These are phyloP conservation scores for Paramyrothecium roridum DNA, from an alignment of 2,329 filamentous ascomycete species.

Conservation along the genomic window DNA sequence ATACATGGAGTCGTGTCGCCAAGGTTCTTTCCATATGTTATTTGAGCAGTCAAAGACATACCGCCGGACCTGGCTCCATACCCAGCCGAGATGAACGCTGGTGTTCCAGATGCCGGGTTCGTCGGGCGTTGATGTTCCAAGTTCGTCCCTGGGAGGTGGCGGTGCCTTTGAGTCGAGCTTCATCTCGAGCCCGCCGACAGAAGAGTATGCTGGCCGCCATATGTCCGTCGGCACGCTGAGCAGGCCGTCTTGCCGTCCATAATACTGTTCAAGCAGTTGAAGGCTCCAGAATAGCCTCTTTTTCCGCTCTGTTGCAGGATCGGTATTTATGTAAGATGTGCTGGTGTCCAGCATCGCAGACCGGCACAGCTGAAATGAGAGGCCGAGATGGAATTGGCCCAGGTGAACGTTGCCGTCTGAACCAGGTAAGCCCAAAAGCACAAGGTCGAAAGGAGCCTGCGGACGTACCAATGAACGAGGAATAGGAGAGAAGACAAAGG, in stretches of 20 bases:
- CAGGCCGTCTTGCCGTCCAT: constrained; percentile 43
- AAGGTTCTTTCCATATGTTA: constrained; percentile 45
- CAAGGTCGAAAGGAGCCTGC: background rate
- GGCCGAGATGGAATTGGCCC: constrained; percentile 47
- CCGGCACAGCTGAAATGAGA: constrained; percentile 47
- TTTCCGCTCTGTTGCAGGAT: constrained; percentile 37
- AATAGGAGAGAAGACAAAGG: constrained; percentile 46
- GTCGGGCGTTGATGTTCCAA: constrained; percentile 34
- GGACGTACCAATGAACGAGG: constrained; percentile 42
- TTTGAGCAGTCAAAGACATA: constrained; percentile 46
- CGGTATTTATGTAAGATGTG: constrained; percentile 31
- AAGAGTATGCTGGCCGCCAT: constrained; percentile 31
- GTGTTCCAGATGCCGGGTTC: constrained; percentile 50
- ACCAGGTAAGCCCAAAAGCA: constrained; percentile 3
- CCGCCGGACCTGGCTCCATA: constrained; percentile 43
- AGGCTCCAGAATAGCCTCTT: constrained; percentile 50
- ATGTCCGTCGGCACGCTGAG: constrained; percentile 38
- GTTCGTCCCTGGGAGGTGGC: constrained; percentile 38
- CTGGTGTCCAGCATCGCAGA: constrained; percentile 46
- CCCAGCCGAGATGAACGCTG: constrained; percentile 45
- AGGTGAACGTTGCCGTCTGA: constrained; percentile 45
- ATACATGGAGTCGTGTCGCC: constrained; percentile 50
- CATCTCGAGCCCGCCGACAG: constrained; percentile 14
- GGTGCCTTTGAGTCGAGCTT: constrained; percentile 31
- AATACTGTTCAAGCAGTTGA: constrained; percentile 45